A percentile compares a stretch with the other conserved stretches of the same genome.
phyloP scores from a whole-genome alignment of 257 asterid genomes.

The Datura wrightii region DNA sequence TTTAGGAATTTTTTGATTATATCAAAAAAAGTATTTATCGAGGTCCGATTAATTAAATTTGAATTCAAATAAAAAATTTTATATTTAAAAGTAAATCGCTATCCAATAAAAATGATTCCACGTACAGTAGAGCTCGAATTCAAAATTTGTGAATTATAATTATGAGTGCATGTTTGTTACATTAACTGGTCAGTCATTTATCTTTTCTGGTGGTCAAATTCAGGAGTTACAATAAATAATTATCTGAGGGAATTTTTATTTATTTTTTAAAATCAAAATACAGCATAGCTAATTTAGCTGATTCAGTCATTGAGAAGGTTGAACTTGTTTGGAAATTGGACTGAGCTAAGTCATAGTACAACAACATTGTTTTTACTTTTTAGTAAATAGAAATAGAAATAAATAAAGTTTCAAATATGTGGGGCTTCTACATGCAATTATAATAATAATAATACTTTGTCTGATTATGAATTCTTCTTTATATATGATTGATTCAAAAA shows the following conservation, averaged over 20 bases:
- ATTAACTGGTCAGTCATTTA: neutral
- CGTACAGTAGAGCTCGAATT: no score
- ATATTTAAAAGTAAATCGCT: no score
- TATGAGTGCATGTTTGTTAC: no score
- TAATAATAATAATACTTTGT: neutral
- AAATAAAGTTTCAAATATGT: conserved; percentile 19
- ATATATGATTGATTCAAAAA: neutral
- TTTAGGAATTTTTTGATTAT: no score
- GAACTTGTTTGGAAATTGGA: neutral
- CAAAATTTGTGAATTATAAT: no score
- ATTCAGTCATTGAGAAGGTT: conserved; percentile 7
- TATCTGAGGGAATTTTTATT: no score
- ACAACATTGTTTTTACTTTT: no score
- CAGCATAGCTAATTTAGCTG: neutral
- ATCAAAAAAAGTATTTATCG: no score
- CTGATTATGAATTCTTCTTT: neutral
- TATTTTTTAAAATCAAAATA: no score
- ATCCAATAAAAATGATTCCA: no score
- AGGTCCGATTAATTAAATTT: no score
- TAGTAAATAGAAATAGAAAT: neutral
- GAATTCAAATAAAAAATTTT: no score
- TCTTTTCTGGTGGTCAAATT: neutral
- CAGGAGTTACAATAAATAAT: neutral
- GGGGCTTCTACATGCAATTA: conserved; percentile 29
- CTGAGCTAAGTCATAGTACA: neutral